phyloP scores from a whole-genome alignment of 768 basidiomycete genomes.

The Leccinellum rugosiceps region DNA sequence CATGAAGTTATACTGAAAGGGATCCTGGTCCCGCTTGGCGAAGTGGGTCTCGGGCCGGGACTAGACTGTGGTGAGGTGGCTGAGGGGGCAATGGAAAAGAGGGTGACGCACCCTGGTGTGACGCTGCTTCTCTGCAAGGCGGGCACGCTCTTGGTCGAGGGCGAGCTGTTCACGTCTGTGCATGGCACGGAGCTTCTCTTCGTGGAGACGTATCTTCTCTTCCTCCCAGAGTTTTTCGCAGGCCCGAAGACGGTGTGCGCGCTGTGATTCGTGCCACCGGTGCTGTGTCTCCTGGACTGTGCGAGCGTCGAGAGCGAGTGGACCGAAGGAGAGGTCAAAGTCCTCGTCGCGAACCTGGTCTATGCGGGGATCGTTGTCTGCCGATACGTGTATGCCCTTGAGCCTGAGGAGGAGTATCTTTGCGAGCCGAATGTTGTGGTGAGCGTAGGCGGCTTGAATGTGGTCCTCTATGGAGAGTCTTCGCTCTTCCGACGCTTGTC shows the following conservation, averaged over 20 bases:
- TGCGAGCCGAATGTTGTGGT: slow-evolving; percentile 64
- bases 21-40: slow-evolving; percentile 20
- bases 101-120: slow-evolving; percentile 20
- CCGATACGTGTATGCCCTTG: slow-evolving; percentile 56
- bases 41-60: slow-evolving; percentile 10
- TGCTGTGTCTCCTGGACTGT: slow-evolving; percentile 36
- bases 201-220: slow-evolving; percentile 42
- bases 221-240: slow-evolving; percentile 50
- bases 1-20: slow-evolving; percentile 35
- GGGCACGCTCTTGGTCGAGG: slow-evolving; percentile 29
- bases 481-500: slow-evolving; percentile 43
- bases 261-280: slow-evolving; percentile 34
- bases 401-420: slow-evolving; percentile 61
- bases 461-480: slow-evolving; percentile 54
- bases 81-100: neutral
- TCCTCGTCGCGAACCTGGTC: slow-evolving; percentile 54
- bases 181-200: slow-evolving; percentile 35
- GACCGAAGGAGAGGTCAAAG: slow-evolving; percentile 39
- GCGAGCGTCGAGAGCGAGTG: slow-evolving; percentile 39
- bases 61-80: slow-evolving; percentile 13
- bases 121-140: slow-evolving; percentile 18
- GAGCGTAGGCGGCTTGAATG: slow-evolving; percentile 63
- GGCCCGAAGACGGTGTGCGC: slow-evolving; percentile 39
- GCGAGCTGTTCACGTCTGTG: slow-evolving; percentile 31
- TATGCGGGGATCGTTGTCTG: slow-evolving; percentile 61